Evolutionary conservation across 371 early-diverging fungal species (phyloP), one percentile per base, ranked within the genome.

Genomic region (Mucor indicus): DNA sequence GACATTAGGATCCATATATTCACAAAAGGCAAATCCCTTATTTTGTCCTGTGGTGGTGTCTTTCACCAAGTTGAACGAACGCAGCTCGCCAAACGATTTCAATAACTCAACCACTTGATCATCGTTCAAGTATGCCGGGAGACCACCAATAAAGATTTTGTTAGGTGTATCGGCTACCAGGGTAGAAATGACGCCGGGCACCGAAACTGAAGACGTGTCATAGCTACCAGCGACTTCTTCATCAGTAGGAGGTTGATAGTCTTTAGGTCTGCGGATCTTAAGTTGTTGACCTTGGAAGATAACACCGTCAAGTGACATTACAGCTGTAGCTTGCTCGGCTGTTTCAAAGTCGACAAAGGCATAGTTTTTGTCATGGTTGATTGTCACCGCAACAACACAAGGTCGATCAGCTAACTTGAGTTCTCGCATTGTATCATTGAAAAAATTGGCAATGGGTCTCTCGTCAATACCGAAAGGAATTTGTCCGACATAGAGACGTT

Each of bases 1-100:
- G 8, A 94, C 74, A 23, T 55, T 78, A 11, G 92, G 86, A 64
- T 97, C 93, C 8, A 79, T 77, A 58, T 92, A 98, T 68, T 98
- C 98, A 67, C 95, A 95, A 54, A 98, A 96, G 0, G 98, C 98
- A 72, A 90, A 96, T 0, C 98, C 98, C 84, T 92, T 93, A 31
- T 95, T 95, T 33, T 81, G 61, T 2, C 89, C 87, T 1, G 89
- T 88, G 15, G 71, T 62, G 15, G 73, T 69, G 53, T 96, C 98
- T 55, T 90, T 92, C 13, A 98, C 94, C 31, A 98, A 57, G 59
- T 93, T 92, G 65, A 98, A 98, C 0, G 92, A 83, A 42, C 84
- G 77, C 27, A 98, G 68, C 60, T 91, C 89, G 42, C 98, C 98
- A 83, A 98, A 98, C 0, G 96, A 81, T 35, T 83, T 83, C 48